A percentile compares a stretch with the other conserved stretches of the same genome.
These are phyloP conservation scores for Zygoascus hellenicus DNA, from an alignment of 1,139 yeast species.

Conservation along the genomic window DNA sequence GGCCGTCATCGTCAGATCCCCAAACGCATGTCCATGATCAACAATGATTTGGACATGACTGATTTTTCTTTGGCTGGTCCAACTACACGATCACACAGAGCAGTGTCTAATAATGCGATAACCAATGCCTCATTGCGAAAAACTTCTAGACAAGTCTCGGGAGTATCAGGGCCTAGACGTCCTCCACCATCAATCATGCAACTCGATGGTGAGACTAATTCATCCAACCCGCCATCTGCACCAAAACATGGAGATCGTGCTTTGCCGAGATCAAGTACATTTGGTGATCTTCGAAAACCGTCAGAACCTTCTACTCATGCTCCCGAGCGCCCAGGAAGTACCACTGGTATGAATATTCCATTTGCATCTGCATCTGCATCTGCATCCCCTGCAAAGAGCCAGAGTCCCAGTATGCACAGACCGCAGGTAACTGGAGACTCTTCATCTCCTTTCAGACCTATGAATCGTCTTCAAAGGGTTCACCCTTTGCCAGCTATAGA, in stretches of 20 bases:
- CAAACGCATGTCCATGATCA: too few relatives aligned
- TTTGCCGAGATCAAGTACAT: constrained; percentile 2
- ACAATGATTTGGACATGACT: background rate
- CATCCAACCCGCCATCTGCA: too few relatives aligned
- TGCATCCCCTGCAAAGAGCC: too few relatives aligned
- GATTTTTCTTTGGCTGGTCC: background rate
- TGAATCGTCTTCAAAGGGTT: constrained; percentile 12
- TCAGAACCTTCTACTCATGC: too few relatives aligned
- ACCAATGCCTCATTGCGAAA: background rate
- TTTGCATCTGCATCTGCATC: too few relatives aligned
- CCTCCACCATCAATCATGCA: constrained; percentile 9
- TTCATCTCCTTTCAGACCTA: constrained; percentile 17
- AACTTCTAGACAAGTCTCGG: constrained; percentile 7
- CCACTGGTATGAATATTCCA: too few relatives aligned
- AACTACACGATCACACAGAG: background rate
- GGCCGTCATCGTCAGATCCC: constrained; percentile 17
- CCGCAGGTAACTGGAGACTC: background rate
- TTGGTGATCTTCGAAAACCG: background rate
- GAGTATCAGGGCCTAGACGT: constrained; percentile 9
- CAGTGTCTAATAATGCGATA: background rate
- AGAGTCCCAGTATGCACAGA: background rate
- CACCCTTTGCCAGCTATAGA: constrained; percentile 11
- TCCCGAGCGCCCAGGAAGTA: too few relatives aligned
- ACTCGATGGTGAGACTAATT: background rate
- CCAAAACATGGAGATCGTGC: background rate